Evolutionary conservation across 2,329 filamentous ascomycete genomes (phyloP).

Genomic region (Nakataea oryzae): DNA sequence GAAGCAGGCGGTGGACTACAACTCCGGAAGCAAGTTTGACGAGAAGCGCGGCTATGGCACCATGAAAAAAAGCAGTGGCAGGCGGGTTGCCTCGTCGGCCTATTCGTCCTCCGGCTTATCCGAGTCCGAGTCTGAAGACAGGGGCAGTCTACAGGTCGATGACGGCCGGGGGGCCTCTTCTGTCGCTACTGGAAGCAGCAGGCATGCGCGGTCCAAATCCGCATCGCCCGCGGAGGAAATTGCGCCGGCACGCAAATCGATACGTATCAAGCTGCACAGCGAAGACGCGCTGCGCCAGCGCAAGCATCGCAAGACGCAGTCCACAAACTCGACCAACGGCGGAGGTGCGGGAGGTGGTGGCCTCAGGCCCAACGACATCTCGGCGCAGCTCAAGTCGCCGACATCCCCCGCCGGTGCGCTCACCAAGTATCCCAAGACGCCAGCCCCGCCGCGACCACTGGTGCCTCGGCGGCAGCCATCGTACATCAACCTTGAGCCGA

Average conservation of each 20-base stretch:
- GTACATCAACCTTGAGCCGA: constrained; percentile 55
- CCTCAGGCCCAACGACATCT: constrained; percentile 38
- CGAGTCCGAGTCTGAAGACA: constrained; percentile 56
- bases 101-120: constrained; percentile 55
- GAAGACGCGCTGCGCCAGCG: constrained; percentile 66
- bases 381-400: constrained; percentile 84
- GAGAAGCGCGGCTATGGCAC: constrained; percentile 19
- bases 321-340: constrained; percentile 29
- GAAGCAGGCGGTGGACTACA: constrained; percentile 36
- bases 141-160: constrained; percentile 16
- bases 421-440: constrained; percentile 84
- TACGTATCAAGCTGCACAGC: constrained; percentile 80
- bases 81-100: constrained; percentile 24
- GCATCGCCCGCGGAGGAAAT: constrained; percentile 48
- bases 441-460: constrained; percentile 78
- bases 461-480: constrained; percentile 85
- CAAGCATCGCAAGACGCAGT: constrained; percentile 55
- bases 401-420: constrained; percentile 70
- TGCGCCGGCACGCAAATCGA: constrained; percentile 63
- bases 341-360: constrained; percentile 25
- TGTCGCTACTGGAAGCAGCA: constrained; percentile 14
- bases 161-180: neutral
- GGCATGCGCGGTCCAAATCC: constrained; percentile 56
- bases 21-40: constrained; percentile 17
- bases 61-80: constrained; percentile 9